Evolutionary conservation across 2,329 filamentous ascomycete genomes (phyloP).

Genomic region (Fusarium globosum): DNA sequence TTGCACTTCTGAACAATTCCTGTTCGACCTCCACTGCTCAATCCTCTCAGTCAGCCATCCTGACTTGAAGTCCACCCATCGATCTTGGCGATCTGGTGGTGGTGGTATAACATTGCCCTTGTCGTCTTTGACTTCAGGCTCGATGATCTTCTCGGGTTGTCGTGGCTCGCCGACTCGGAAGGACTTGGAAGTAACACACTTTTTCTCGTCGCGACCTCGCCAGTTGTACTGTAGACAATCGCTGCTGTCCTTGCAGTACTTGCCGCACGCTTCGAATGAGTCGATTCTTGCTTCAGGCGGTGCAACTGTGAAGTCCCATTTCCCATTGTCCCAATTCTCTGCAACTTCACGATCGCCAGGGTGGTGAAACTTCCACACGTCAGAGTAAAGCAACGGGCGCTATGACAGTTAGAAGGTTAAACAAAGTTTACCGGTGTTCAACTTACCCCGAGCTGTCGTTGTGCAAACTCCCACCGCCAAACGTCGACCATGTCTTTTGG

Average conservation of each 20-base stretch:
- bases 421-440: background rate
- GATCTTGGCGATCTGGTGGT: constrained; percentile 29
- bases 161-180: constrained; percentile 45
- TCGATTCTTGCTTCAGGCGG: constrained; percentile 42
- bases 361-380: constrained; percentile 53
- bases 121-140: constrained; percentile 41
- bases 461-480: constrained; percentile 58
- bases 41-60: constrained; percentile 46
- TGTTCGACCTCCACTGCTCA: constrained; percentile 41
- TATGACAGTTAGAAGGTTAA: constrained; percentile 23
- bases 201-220: constrained; percentile 46
- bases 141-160: constrained; percentile 39
- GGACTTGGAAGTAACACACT: constrained; percentile 45
- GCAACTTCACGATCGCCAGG: constrained; percentile 40
- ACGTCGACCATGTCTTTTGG: constrained; percentile 60
- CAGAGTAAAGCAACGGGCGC: constrained; percentile 52
- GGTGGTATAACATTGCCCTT: constrained; percentile 41
- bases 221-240: constrained; percentile 49
- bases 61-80: constrained; percentile 47
- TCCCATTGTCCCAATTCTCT: constrained; percentile 49
- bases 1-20: constrained; percentile 45
- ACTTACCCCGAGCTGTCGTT: constrained; percentile 49
- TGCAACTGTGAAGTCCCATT: constrained; percentile 47
- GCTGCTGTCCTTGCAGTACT: constrained; percentile 42
- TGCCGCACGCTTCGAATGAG: constrained; percentile 45